phyloP scores from a whole-genome alignment of 2,329 filamentous ascomycete genomes.

The Calcarisporium arbuscula region DNA sequence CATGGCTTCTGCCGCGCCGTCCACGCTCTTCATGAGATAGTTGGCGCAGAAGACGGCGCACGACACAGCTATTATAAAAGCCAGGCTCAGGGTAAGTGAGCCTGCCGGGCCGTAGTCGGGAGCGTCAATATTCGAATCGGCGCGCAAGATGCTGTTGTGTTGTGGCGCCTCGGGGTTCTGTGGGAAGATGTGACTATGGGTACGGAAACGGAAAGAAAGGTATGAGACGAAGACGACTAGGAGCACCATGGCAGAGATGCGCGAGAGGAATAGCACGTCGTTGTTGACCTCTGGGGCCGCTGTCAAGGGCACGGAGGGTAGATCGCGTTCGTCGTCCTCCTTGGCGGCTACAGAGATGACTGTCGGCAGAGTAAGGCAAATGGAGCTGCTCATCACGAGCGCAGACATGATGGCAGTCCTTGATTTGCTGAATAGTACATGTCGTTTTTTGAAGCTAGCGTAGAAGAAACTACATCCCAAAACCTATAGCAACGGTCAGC shows the following conservation, averaged over 20 bases:
- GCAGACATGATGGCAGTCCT: slow-evolving; percentile 13
- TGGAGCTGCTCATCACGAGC: slow-evolving; percentile 11
- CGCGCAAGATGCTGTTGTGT: too few species aligned
- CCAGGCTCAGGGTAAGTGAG: neutral
- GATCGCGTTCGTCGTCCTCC: neutral
- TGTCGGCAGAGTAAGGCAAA: slow-evolving; percentile 11
- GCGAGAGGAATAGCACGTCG: slow-evolving; percentile 10
- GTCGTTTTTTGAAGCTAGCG: slow-evolving; percentile 12
- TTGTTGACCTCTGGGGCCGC: slow-evolving; percentile 1
- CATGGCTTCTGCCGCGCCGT: slow-evolving; percentile 1
- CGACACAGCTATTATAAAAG: neutral
- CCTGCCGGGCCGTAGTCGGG: too few species aligned
- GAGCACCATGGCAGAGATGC: slow-evolving; percentile 9
- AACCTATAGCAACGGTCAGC: slow-evolving; percentile 3
- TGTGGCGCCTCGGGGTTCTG: slow-evolving; percentile 1
- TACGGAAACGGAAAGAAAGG: slow-evolving; percentile 11
- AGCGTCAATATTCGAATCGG: too few species aligned
- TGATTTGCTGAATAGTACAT: slow-evolving; percentile 10
- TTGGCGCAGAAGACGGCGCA: neutral
- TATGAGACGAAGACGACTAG: slow-evolving; percentile 11
- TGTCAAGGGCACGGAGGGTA: neutral
- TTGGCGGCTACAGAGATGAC: slow-evolving; percentile 9
- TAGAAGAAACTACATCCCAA: slow-evolving; percentile 11
- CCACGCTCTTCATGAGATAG: slow-evolving; percentile 1
- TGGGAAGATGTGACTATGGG: slow-evolving; percentile 11